Evolutionary conservation across 768 basidiomycete species (phyloP).

Genomic region (Lepiota venenata): DNA sequence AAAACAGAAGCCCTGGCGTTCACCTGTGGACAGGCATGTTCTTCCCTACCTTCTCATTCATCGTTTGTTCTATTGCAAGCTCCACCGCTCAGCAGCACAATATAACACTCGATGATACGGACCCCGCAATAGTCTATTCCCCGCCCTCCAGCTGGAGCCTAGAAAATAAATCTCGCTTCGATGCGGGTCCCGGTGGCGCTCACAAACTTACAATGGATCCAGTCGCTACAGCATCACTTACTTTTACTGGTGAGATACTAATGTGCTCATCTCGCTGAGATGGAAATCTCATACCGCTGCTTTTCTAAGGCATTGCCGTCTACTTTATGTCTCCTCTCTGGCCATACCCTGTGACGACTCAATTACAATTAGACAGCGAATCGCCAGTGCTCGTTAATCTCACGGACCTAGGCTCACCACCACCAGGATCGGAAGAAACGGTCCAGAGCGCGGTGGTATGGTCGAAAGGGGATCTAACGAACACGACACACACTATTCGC

Average conservation of each 20-base stretch:
- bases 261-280: too few relatives aligned
- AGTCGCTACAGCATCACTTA: conserved; percentile 3
- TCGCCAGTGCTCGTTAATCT: conserved; percentile 31
- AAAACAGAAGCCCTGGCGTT: too few relatives aligned
- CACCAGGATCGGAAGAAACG: conserved; percentile 34
- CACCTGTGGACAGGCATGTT: too few relatives aligned
- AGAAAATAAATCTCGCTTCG: neutral
- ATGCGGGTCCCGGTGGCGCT: neutral
- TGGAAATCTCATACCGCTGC: neutral
- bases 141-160: conserved; percentile 1
- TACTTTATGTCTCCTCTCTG: conserved; percentile 35
- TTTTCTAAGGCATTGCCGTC: conserved; percentile 28
- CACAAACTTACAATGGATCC: neutral
- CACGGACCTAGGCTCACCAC: too few relatives aligned
- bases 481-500: conserved; percentile 32
- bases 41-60: too few relatives aligned
- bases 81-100: neutral
- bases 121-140: conserved; percentile 3
- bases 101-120: conserved; percentile 12
- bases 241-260: conserved; percentile 9
- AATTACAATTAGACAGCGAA: conserved; percentile 35
- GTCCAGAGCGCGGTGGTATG: conserved; percentile 34
- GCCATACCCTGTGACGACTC: conserved; percentile 33
- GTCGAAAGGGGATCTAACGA: conserved; percentile 29
- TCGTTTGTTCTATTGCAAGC: too few relatives aligned